Evolutionary conservation across 441 rosid species (phyloP), one percentile per base, ranked within the genome.

Genomic region (Erysimum cheiri): DNA sequence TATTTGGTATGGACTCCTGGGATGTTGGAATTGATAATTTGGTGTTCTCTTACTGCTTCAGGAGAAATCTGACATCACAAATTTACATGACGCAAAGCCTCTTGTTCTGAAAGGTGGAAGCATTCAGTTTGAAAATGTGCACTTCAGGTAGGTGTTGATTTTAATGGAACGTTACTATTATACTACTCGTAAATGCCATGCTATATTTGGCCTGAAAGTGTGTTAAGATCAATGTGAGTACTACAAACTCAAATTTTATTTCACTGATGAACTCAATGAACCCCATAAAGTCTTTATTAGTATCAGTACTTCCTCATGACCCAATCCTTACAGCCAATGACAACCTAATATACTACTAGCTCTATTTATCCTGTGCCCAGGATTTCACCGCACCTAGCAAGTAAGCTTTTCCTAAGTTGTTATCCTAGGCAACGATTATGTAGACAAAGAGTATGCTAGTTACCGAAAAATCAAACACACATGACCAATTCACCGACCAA

Each of bases 41-140:
- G 55, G 67, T 69, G 7, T 10, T 71, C 56, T 59, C 56, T 69
- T 81, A 29, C 70, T 75, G 60, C 31, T 81, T 31, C 92, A 96
- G 99, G 99, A 86, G 81, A 87, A 78, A 78, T 85, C 95, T 59
- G 94, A 90, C 32, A 85, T 90, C 71, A 81, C 80, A 46, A 84
- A 90, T 76, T 82, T 81, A 78, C 84, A 84, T 62, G 81, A 78
- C 29, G 88, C 90, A 39, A 80, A 80, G 76, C 89, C 67, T 37
- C 76, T 92, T 65, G 78, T 59, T 47, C 75, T 95, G 77, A 75
- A 81, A 63, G 96, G 97, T 13, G 98, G 99, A 26, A 81, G 81
- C 83, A 90, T 95, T 68, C 83, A 81, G 67, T 95, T 95, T 75
- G 88, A 88, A 36, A 81, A 87, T 57, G 95, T 95, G 37, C 85